A percentile compares a stretch with the other conserved stretches of the same genome.
These are phyloP conservation scores for Rugosomyces carneus DNA, from an alignment of 1,284 basidiomycete species.

Conservation along the genomic window DNA sequence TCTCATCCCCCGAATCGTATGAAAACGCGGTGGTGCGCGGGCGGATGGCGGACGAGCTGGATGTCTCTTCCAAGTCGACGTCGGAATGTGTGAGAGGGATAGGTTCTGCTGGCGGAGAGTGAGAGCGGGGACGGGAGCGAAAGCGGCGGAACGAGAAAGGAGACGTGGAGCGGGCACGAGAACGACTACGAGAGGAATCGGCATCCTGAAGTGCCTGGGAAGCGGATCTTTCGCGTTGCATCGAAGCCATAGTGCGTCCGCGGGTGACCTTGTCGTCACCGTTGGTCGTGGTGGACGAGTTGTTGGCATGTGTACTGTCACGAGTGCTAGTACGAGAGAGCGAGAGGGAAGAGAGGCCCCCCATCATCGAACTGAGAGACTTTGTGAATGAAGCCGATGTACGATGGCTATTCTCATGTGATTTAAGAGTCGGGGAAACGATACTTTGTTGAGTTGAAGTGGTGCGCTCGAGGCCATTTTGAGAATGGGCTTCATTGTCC, in stretches of 20 bases:
- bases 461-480: slow-evolving; percentile 48
- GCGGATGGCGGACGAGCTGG: slow-evolving; percentile 30
- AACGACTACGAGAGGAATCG: slow-evolving; percentile 31
- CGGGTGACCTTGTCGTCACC: slow-evolving; percentile 41
- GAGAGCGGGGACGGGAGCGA: slow-evolving; percentile 39
- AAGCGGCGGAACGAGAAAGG: slow-evolving; percentile 62
- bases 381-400: slow-evolving; percentile 48
- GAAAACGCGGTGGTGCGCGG: slow-evolving; percentile 48
- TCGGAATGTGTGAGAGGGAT: slow-evolving; percentile 67
- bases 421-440: slow-evolving; percentile 17
- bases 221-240: slow-evolving; percentile 43
- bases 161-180: slow-evolving; percentile 63
- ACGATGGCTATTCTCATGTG: slow-evolving; percentile 28
- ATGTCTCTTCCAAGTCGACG: slow-evolving; percentile 46
- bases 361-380: slow-evolving; percentile 67
- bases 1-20: slow-evolving; percentile 54
- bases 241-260: slow-evolving; percentile 45
- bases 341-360: slow-evolving; percentile 54
- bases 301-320: slow-evolving; percentile 22
- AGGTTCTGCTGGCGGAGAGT: slow-evolving; percentile 66
- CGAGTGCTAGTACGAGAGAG: slow-evolving; percentile 47
- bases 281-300: slow-evolving; percentile 17
- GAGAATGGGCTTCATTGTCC: slow-evolving; percentile 36
- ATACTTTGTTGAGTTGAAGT: slow-evolving; percentile 28
- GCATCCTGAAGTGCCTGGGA: slow-evolving; percentile 33